Evolutionary conservation across 2,329 filamentous ascomycete genomes (phyloP).

Genomic region (Calonectria naviculata): DNA sequence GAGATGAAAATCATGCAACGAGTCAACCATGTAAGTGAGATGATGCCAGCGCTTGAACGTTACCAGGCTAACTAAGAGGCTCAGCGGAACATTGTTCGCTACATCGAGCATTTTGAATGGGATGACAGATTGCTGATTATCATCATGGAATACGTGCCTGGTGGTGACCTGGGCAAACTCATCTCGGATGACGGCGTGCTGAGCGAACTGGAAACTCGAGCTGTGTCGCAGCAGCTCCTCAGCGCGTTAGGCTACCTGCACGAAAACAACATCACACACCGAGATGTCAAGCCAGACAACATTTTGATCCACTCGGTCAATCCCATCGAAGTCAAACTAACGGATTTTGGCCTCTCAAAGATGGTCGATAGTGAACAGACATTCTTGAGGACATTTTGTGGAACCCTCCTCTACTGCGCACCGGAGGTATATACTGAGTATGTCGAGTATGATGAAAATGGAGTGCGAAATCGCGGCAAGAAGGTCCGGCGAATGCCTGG

Average conservation of each 20-base stretch:
- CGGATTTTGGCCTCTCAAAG: conserved; percentile 97
- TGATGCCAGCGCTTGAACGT: background rate
- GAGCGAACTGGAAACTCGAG: conserved; percentile 74
- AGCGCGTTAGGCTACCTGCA: conserved; percentile 90
- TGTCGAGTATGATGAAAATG: conserved; percentile 75
- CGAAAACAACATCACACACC: conserved; percentile 88
- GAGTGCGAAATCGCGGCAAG: conserved; percentile 70
- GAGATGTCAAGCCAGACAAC: conserved; percentile 99
- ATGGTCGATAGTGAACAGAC: conserved; percentile 91
- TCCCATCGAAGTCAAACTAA: conserved; percentile 88
- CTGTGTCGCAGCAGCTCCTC: conserved; percentile 81
- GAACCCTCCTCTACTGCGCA: conserved; percentile 94
- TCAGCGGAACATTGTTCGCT: conserved; percentile 89
- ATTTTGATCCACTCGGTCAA: conserved; percentile 82
- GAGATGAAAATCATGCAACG: conserved; percentile 96
- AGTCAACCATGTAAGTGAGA: conserved; percentile 77
- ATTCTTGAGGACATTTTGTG: conserved; percentile 95
- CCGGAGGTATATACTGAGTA: conserved; percentile 92
- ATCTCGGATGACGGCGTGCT: conserved; percentile 72
- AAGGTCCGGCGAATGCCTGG: conserved; percentile 68
- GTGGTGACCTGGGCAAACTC: conserved; percentile 84
- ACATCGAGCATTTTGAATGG: conserved; percentile 88
- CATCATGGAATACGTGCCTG: conserved; percentile 92
- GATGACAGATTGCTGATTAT: conserved; percentile 89
- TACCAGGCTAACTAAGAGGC: conserved; percentile 19